Base-by-base conservation (phyloP, 2,329 filamentous ascomycete genomes). In the Penicillium sp. region DNA sequence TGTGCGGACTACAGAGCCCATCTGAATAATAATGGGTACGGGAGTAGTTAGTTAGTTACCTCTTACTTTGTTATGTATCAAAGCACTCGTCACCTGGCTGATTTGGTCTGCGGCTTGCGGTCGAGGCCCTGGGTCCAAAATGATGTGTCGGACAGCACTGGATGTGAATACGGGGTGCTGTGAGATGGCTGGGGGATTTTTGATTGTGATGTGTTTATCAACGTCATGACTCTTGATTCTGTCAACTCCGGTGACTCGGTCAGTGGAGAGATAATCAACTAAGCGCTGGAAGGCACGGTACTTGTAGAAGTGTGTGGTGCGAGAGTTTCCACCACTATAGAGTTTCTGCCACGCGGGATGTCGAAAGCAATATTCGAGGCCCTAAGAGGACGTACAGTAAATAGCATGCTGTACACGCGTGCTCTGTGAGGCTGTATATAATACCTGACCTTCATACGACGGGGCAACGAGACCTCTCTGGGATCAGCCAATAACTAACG, bases 111-210 rank as follows among this genome's bases (percentile, higher is more conserved):
- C 43, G 22, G 22, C 37, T 57, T 61, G 61, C 25, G 61, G 43
- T 53, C 25, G 60, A 50, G 48, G 22, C n/a, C 35, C 39, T 53
- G 47, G 15, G 45, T 15, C 31, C 43, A 55, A 55, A 50, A 25
- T 31, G 59, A 55, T 50, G 50, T 57, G 35, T 60, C 54, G 58
- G 56, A 61, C 42, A 48, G 53, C 42, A 20, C 25, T 31, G 43
- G 15, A 47, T 22, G 14, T 22, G 14, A 34, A 37, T 50, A 47
- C 43, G 14, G 43, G 22, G 10, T 14, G 22, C 15, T 17, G 42
- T 15, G 42, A 28, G 42, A 45, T 22, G 49, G 28, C 28, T 49
- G 47, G 12, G n/a, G 25, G 17, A 35, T 10, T 10, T 50, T 11
- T 37, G 37, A 38, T 52, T 52, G 49, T 52, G 49, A 52, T 52